Evolutionary conservation across 208 protist genomes (phyloP), one percentile per base, ranked within the genome.

Genomic region (Vickermania ingenoplastis): DNA sequence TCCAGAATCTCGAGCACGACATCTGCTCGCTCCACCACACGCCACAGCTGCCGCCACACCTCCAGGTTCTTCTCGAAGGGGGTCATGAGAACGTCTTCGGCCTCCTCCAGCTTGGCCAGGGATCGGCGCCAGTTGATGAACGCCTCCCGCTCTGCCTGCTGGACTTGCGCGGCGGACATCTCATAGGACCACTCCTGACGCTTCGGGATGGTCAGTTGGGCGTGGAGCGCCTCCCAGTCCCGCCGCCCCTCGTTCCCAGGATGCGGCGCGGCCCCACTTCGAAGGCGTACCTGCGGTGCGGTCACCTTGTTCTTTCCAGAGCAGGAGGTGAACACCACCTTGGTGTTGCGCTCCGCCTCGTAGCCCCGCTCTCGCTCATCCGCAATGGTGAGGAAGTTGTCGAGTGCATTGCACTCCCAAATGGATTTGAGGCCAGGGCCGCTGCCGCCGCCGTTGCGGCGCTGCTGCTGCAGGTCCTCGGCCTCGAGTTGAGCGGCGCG

Each of bases 51-150:
- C 28, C 97, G 82, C 98, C 98, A 99, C 22, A 99, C 95, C 72
- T 99, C 97, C 4, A 99, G 52, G 76, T 99, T 99, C 67, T 98
- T 97, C 81, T 99, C 98, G 66, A 98, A 99, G 24, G 97, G 98
- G 26, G 97, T 99, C 58, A 99, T 67, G 27, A 93, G 51, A 3
- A 98, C 63, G 62, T 92, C 75, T 58, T 98, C 79, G 45, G 96
- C 69, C 66, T 99, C 89, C 69, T 99, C 97, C 25, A 98, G 30
- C 51, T 69, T 48, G 31, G 92, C 74, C 25, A 98, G 70, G 21
- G 61, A 71, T 50, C 87, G 83, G 60, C 93, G 83, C 93, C 95
- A 98, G 56, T 94, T 75, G 24, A 90, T 72, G 52, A 98, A 98
- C n/a, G 70, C 75, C 30, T 75, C 59, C 41, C 75, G 80, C 69